Evolutionary conservation across 108 stramenopile genomes (phyloP), one percentile per base, ranked within the genome.

Genomic region (Nitzschia sp.): DNA sequence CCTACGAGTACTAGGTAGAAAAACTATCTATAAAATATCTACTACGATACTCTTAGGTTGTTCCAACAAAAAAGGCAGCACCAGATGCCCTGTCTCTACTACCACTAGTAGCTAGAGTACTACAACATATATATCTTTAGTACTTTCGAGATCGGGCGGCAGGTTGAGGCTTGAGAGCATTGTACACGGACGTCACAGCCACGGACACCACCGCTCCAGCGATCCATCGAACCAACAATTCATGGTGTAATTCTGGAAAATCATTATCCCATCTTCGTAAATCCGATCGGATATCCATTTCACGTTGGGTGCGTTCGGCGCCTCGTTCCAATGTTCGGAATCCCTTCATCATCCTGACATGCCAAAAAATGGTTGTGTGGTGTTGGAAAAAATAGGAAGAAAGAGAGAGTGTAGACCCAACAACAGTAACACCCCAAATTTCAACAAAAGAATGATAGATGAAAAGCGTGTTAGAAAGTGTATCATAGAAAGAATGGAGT

Each of bases 181-280:
- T 66, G 68, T 82, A 86, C 9, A 86, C 15, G 21, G 77, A 50
- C 20, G 83, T 83, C 25, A 85, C 85, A 6, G 73, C 50, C 10
- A 82, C 62, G n/a, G 87, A 89, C 11, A 85, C 89, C 41, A 90
- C 29, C 22, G 82, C 76, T 10, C 89, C 89, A 51, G 63, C 67
- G 10, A 77, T 38, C 68, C 86, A 90, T 52, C 92, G 77, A 0
- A 93, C 86, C 44, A 93, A 72, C 51, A 93, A 53, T 69, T 93
- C 92, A 57, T 93, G 92, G 72, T 90, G 89, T 46, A 93, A 76
- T 57, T 82, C 86, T 11, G 91, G 91, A 70, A 83, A 86, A 39
- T 84, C 76, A 40, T 73, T 56, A 39, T 93, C 92, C 92, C 92
- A 93, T 15, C 77, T 41, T 15, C 89, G 73, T 39, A 93, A 70